phyloP scores from a whole-genome alignment of 306 rosid genomes.

The Rosa multiflora region DNA sequence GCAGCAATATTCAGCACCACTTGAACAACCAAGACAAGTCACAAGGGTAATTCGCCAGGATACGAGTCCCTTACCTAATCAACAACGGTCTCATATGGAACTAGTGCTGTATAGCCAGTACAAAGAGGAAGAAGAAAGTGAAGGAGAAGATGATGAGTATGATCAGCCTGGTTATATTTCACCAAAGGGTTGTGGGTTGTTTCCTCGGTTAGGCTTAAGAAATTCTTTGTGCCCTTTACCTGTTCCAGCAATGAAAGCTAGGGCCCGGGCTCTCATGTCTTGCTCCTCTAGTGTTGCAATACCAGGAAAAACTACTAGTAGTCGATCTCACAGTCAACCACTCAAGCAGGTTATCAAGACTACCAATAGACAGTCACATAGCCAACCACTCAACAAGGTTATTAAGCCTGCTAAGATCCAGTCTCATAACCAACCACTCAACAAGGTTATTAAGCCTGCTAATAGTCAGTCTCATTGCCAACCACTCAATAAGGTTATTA shows the following conservation, averaged over 20 bases:
- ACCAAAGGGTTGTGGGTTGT: conserved; percentile 75
- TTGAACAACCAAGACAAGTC: conserved; percentile 56
- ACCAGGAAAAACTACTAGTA: conserved; percentile 41
- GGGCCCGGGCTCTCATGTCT: conserved; percentile 35
- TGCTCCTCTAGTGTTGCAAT: conserved; percentile 32
- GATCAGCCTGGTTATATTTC: conserved; percentile 43
- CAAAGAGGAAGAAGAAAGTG: conserved; percentile 63
- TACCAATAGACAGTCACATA: conserved; percentile 36
- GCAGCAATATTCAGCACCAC: conserved; percentile 49
- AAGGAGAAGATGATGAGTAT: conserved; percentile 46
- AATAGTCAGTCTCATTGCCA: conserved; percentile 45
- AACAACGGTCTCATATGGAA: conserved; percentile 40
- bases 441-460: conserved; percentile 9
- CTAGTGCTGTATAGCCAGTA: conserved; percentile 31
- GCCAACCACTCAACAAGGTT: conserved; percentile 50
- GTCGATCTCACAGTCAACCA: conserved; percentile 55
- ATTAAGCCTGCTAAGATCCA: conserved; percentile 11
- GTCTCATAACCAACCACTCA: conserved; percentile 54
- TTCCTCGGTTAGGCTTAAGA: conserved; percentile 58
- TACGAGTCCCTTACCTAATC: conserved; percentile 36
- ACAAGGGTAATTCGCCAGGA: conserved; percentile 44
- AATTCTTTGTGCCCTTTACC: conserved; percentile 71
- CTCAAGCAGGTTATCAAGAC: conserved; percentile 29
- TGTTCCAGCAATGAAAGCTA: conserved; percentile 55
- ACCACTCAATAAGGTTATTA: conserved; percentile 62